Conservation (phyloP, 106 monocot species). For the Alisma plantagoaquatica region DNA sequence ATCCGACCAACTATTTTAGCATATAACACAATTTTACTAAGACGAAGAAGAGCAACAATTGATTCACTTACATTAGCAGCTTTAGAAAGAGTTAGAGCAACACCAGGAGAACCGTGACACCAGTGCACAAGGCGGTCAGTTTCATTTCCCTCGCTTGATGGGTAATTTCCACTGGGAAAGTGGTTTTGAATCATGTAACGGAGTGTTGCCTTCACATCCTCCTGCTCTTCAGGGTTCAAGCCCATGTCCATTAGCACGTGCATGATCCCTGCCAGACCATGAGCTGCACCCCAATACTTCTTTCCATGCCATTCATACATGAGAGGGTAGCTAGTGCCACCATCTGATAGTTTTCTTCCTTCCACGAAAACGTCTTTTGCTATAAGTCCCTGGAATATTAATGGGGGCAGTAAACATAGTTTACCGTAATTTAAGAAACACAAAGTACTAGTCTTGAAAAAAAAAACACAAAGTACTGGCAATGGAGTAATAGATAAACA, state of each 20-base stretch:
- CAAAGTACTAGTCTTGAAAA: too few species aligned
- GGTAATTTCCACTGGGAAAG: conserved; percentile 80
- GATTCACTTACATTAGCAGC: conserved; percentile 38
- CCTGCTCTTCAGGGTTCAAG: conserved; percentile 45
- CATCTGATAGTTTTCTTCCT: conserved; percentile 42
- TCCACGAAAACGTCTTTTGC: conserved; percentile 48
- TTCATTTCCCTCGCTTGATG: conserved; percentile 53
- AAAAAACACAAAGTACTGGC: too few species aligned
- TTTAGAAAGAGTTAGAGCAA: conserved; percentile 63
- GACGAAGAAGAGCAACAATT: background rate
- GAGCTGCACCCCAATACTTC: conserved; percentile 88
- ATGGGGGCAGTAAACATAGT: too few species aligned
- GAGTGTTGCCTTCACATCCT: conserved; percentile 59
- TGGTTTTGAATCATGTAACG: conserved; percentile 60
- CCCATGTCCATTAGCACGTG: conserved; percentile 74
- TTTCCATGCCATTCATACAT: conserved; percentile 95
- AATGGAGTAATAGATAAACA: too few species aligned
- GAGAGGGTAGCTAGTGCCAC: conserved; percentile 49
- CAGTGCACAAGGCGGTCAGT: conserved; percentile 78
- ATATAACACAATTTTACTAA: too few species aligned
- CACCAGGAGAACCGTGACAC: conserved; percentile 97
- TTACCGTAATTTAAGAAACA: too few species aligned
- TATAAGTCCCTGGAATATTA: conserved; percentile 28
- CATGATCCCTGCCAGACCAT: conserved; percentile 94
- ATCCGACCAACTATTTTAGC: too few species aligned